Evolutionary conservation across 179 eudicot species (phyloP), one percentile per base, ranked within the genome.

Genomic region (Patellifolia procumbens): DNA sequence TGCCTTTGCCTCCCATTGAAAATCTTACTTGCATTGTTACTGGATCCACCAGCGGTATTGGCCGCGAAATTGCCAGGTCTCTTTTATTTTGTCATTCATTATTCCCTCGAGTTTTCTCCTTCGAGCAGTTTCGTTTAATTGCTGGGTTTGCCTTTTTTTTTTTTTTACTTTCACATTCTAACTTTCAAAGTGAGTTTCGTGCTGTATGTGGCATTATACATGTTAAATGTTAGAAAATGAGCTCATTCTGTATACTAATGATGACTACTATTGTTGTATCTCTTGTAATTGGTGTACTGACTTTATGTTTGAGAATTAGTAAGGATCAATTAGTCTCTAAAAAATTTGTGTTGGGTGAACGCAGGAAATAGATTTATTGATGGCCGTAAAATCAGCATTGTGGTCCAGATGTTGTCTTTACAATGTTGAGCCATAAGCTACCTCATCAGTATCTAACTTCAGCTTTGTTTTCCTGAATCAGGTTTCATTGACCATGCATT

Each of bases 21-120:
- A 87, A 89, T 37, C 80, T 87, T 69, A 88, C 93, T 52, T 89
- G 91, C 84, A 75, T 94, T 78, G 88, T 94, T 64, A 92, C 97
- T 56, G 98, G 97, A 53, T 90, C 93, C 79, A 93, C 98, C 68
- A 90, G 95, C 53, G 98, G 98, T 4, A 93, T 93, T 34, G 98
- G 98, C 61, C 90, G 81, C 55, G 90, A 90, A 89, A 90, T 88
- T 52, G 97, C 97, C 76, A 86, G 97, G 97, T 69, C n/a, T 1
- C 28, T 15, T 10, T 39, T 5, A 80, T 17, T 51, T 76, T 69
- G 3, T 51, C 31, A 39, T 0, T 69, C 70, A 0, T 13, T 73
- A 1, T 68, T 68, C 5, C 15, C 31, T 72, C 45, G 45, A 39
- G 37, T 19, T 63, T 12, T 3, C 2, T 1, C 43, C 15, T 66